Percentiles rank a stretch among this genome's conserved stretches.
Evolutionary conservation across 179 eudicot genomes (phyloP).

Genomic region (Beta macrorhiza): DNA sequence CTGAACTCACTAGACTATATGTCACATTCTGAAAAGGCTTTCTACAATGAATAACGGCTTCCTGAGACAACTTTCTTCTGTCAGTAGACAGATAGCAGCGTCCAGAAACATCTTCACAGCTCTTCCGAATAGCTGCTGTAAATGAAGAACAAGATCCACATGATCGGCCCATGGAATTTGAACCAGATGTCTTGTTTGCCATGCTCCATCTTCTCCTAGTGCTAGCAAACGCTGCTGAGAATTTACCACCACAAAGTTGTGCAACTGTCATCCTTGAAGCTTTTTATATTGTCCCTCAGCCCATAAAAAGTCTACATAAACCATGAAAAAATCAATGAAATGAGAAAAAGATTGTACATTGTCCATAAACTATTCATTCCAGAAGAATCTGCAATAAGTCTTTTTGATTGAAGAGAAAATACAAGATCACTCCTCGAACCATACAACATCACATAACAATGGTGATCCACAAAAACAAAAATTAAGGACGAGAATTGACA

Average conservation of each 20-base stretch:
- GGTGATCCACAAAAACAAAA: background rate
- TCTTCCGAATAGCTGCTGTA: constrained; percentile 22
- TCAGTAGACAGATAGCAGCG: constrained; percentile 29
- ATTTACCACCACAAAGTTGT: constrained; percentile 36
- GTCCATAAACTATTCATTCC: background rate
- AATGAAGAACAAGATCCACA: constrained; percentile 20
- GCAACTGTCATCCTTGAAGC: constrained; percentile 30
- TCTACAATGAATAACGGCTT: constrained; percentile 30
- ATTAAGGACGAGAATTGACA: too few species aligned
- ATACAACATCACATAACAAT: background rate
- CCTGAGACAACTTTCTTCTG: constrained; percentile 20
- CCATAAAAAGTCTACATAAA: constrained; percentile 16
- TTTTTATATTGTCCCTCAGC: background rate
- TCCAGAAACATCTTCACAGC: constrained; percentile 25
- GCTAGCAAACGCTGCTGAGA: constrained; percentile 25
- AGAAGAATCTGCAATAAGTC: background rate
- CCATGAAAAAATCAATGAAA: background rate
- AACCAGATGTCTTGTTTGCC: constrained; percentile 12
- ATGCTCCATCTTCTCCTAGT: constrained; percentile 35
- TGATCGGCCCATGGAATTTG: constrained; percentile 16
- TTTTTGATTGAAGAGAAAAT: background rate
- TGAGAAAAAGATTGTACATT: background rate
- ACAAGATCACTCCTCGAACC: background rate
- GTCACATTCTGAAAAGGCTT: constrained; percentile 32
- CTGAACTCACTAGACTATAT: constrained; percentile 39